Base-by-base conservation (phyloP, 768 basidiomycete species). In the Crucibulum laeve region DNA sequence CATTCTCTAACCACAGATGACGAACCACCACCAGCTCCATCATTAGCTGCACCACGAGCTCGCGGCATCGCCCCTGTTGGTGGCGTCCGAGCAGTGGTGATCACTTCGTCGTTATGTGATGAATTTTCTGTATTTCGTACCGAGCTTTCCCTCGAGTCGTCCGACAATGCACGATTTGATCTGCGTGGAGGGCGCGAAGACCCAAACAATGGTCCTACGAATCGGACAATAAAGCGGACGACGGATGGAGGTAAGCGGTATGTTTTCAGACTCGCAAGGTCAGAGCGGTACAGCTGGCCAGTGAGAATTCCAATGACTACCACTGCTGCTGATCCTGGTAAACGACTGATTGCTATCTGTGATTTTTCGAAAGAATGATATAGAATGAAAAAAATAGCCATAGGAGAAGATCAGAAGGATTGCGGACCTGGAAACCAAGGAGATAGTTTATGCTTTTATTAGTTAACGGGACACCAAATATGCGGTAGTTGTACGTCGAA, bases 261-360 rank as follows among this genome's bases (percentile, higher is more conserved):
- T 3, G 75, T 62, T 55, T 93, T 92, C 39, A 93, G 72, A 42
- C 79, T 80, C 14, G 87, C 74, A 13, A 91, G 56, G 57, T 93
- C 91, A 5, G 91, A 85, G 28, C 91, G 84, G 59, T 94, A 95
- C 25, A 91, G 65, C 53, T 83, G 79, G 1, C 92, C 91, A 4
- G 78, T 65, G 6, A 86, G 49, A 5, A 91, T 47, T 18, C 92
- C 92, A 25, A 88, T 63, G 21, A 73, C 48, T 1, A 85, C 76
- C 2, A 79, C 74, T 1, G 78, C 67, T 5, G 75, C 62, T 5
- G 90, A 89, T 2, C 80, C 73, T 1, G 89, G 90, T 8, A 80
- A 58, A 18, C 80, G 79, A 15, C 78, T 79, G 25, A 88, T 62
- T 3, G 82, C 78, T 37, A 92, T 74, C 91, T 94, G 40, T 23